phyloP scores from a whole-genome alignment of 257 asterid species.

The Scutellaria galericulata region DNA sequence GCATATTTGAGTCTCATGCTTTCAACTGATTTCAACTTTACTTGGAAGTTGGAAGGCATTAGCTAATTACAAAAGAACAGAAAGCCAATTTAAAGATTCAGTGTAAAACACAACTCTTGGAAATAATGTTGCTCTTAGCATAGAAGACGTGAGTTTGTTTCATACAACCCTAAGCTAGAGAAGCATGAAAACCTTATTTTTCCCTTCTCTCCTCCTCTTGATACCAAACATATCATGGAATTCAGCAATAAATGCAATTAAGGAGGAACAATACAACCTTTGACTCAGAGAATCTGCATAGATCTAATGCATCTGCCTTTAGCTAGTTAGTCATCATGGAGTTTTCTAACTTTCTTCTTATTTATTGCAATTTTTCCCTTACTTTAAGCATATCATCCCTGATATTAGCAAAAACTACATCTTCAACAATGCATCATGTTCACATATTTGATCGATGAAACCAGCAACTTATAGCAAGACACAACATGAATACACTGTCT shows the following conservation, averaged over 20 bases:
- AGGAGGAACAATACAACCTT: background rate
- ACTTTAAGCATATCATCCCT: background rate
- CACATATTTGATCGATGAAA: slow-evolving; percentile 19
- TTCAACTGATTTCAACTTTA: background rate
- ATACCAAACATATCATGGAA: background rate
- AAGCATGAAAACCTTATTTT: background rate
- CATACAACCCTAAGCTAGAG: background rate
- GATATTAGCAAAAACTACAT: background rate
- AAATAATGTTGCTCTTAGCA: background rate
- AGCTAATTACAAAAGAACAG: background rate
- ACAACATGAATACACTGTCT: background rate
- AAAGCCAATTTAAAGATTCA: background rate
- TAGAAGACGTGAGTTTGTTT: background rate
- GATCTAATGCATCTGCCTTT: slow-evolving; percentile 3
- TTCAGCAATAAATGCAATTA: background rate
- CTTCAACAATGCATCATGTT: slow-evolving; percentile 2
- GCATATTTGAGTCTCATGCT: background rate
- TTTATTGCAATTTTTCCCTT: background rate
- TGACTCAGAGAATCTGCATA: background rate
- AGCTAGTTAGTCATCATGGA: background rate
- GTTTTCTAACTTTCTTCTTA: background rate
- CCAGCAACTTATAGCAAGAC: background rate
- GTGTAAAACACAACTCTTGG: background rate
- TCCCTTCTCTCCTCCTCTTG: background rate
- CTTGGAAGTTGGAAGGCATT: background rate